phyloP scores from a whole-genome alignment of 345 rosid species.

The Salix exigua region DNA sequence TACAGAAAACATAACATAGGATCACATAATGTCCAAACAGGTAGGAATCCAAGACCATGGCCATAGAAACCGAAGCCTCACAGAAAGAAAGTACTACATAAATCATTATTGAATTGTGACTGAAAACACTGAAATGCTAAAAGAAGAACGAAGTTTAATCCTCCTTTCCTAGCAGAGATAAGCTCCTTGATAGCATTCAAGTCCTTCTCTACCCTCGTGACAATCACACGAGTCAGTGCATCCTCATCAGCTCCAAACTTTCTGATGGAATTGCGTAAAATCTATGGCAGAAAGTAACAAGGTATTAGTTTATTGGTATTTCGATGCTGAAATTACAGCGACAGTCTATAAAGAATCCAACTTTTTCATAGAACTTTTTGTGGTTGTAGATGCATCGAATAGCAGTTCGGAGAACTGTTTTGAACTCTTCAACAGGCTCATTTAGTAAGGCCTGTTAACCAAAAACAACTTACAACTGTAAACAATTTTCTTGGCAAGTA shows the following conservation, averaged over 20 bases:
- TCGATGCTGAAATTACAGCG: background rate
- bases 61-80: background rate
- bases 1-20: background rate
- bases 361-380: slow-evolving; percentile 25
- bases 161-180: slow-evolving; percentile 48
- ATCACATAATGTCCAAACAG: too few species aligned
- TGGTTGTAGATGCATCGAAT: slow-evolving; percentile 23
- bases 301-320: background rate
- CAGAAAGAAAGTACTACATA: background rate
- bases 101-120: background rate
- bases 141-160: slow-evolving; percentile 3
- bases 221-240: slow-evolving; percentile 44
- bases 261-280: slow-evolving; percentile 37
- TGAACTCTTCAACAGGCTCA: slow-evolving; percentile 23
- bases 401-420: slow-evolving; percentile 13
- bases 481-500: background rate
- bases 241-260: slow-evolving; percentile 46
- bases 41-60: background rate
- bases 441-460: slow-evolving; percentile 7
- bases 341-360: background rate
- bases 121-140: background rate
- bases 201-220: slow-evolving; percentile 59
- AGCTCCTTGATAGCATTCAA: slow-evolving; percentile 47
- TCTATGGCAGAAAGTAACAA: slow-evolving; percentile 17
- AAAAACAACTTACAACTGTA: background rate